phyloP scores from a whole-genome alignment of 179 eudicot species.

The Amaranthus tricolor region DNA sequence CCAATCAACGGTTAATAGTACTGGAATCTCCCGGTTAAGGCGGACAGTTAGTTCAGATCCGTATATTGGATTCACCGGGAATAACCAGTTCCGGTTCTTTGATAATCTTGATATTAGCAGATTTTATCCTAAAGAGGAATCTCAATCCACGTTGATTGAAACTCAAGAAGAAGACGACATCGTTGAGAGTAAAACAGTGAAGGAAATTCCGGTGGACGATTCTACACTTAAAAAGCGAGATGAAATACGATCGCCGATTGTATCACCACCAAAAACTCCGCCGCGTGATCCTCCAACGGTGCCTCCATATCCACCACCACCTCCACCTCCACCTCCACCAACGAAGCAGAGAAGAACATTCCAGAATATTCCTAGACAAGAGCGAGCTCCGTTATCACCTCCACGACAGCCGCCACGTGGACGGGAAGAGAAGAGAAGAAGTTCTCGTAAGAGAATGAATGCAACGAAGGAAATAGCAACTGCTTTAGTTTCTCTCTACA shows the following conservation, averaged over 20 bases:
- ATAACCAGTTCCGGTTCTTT: slow-evolving; percentile 35
- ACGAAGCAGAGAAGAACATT: slow-evolving; percentile 22
- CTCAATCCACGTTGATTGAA: neutral
- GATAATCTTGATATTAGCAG: slow-evolving; percentile 56
- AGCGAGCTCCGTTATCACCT: slow-evolving; percentile 18
- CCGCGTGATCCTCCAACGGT: slow-evolving; percentile 20
- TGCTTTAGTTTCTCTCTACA: slow-evolving; percentile 50
- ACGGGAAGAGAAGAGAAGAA: slow-evolving; percentile 21
- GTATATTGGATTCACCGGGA: slow-evolving; percentile 37
- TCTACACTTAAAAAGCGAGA: slow-evolving; percentile 26
- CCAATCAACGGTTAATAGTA: slow-evolving; percentile 5
- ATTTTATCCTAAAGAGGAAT: slow-evolving; percentile 28
- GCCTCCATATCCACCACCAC: slow-evolving; percentile 32
- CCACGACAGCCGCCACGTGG: slow-evolving; percentile 17
- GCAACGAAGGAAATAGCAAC: slow-evolving; percentile 60
- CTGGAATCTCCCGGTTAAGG: slow-evolving; percentile 40
- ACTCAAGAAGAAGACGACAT: slow-evolving; percentile 19
- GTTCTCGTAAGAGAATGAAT: slow-evolving; percentile 32
- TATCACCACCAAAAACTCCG: slow-evolving; percentile 17
- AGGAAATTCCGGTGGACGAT: slow-evolving; percentile 57
- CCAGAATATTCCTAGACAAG: slow-evolving; percentile 27
- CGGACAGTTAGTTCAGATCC: slow-evolving; percentile 41
- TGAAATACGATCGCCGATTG: slow-evolving; percentile 11
- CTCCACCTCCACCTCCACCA: slow-evolving; percentile 28
- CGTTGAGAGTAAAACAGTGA: slow-evolving; percentile 3